These are phyloP conservation scores for Iodosphaeria phyllophila DNA, from an alignment of 2,329 filamentous ascomycete genomes.

Conservation along the genomic window DNA sequence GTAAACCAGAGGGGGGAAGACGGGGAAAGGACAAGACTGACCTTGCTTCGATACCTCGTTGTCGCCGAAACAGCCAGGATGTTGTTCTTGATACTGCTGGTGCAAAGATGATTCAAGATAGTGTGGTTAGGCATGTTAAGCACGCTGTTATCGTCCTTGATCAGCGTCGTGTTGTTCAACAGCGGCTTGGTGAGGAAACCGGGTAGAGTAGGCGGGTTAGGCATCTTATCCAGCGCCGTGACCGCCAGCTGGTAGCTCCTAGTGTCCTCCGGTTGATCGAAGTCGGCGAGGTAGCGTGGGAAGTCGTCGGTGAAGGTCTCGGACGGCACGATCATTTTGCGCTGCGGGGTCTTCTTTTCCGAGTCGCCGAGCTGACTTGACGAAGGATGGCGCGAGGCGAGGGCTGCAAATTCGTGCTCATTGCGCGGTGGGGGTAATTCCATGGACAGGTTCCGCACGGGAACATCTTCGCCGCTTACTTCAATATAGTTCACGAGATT, in stretches of 20 bases:
- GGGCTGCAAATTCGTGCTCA: constrained; percentile 11
- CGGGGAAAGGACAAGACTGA: too few species aligned
- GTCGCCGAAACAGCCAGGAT: constrained; percentile 90
- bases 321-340: constrained; percentile 34
- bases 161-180: constrained; percentile 71
- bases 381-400: constrained; percentile 15
- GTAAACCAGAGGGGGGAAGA: background rate
- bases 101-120: constrained; percentile 87
- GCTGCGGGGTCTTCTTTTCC: constrained; percentile 25
- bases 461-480: constrained; percentile 40
- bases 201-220: constrained; percentile 68
- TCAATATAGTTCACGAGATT: constrained; percentile 98
- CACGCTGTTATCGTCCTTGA: constrained; percentile 97
- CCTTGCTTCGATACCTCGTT: constrained; percentile 94
- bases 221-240: constrained; percentile 58
- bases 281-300: constrained; percentile 70
- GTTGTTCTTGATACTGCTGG: constrained; percentile 94
- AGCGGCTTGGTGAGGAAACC: constrained; percentile 90
- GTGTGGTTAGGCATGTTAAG: constrained; percentile 95
- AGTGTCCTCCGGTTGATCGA: constrained; percentile 70
- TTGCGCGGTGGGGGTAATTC: constrained; percentile 11
- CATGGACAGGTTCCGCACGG: constrained; percentile 10
- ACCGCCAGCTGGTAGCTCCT: constrained; percentile 56
- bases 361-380: constrained; percentile 21
- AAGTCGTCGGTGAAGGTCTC: constrained; percentile 54